Conservation (phyloP, 2,329 filamentous ascomycete genomes). For the Cercospora beticola region DNA sequence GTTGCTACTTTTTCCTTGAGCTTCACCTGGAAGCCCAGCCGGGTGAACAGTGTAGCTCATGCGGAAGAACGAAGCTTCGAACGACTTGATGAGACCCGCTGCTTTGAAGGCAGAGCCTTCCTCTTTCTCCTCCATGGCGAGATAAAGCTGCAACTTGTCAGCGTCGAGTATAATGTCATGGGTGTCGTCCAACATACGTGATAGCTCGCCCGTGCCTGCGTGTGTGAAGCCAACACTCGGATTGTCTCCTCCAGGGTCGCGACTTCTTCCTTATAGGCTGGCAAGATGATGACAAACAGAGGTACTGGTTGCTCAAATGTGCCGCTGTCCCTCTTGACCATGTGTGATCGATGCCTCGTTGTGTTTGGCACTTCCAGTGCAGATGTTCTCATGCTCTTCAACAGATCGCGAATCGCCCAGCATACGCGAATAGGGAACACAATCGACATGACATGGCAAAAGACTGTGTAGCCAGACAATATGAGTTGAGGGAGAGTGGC, state of each 20-base stretch:
- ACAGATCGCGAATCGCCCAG: constrained; percentile 61
- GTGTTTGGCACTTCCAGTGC: constrained; percentile 23
- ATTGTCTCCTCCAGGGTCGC: constrained; percentile 68
- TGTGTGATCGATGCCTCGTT: constrained; percentile 22
- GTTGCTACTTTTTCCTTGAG: constrained; percentile 74
- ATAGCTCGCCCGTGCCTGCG: constrained; percentile 62
- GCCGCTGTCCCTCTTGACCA: constrained; percentile 26
- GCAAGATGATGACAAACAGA: constrained; percentile 67
- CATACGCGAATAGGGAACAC: constrained; percentile 63
- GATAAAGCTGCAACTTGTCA: constrained; percentile 57
- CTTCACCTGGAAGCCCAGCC: constrained; percentile 63
- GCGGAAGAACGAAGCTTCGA: constrained; percentile 63
- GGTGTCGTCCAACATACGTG: constrained; percentile 57
- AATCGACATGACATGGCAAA: constrained; percentile 64
- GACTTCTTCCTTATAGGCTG: constrained; percentile 72
- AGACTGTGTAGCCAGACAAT: constrained; percentile 56
- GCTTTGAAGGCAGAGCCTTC: constrained; percentile 62
- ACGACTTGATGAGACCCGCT: constrained; percentile 60
- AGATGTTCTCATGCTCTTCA: constrained; percentile 36
- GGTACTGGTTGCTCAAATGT: constrained; percentile 29
- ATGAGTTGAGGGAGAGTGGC: constrained; percentile 33
- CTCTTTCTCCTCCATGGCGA: constrained; percentile 72
- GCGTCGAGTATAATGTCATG: constrained; percentile 16
- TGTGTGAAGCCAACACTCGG: constrained; percentile 66
- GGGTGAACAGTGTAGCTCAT: constrained; percentile 70